Evolutionary conservation across 441 rosid genomes (phyloP), one percentile per base, ranked within the genome.

Genomic region (Hura crepitans): DNA sequence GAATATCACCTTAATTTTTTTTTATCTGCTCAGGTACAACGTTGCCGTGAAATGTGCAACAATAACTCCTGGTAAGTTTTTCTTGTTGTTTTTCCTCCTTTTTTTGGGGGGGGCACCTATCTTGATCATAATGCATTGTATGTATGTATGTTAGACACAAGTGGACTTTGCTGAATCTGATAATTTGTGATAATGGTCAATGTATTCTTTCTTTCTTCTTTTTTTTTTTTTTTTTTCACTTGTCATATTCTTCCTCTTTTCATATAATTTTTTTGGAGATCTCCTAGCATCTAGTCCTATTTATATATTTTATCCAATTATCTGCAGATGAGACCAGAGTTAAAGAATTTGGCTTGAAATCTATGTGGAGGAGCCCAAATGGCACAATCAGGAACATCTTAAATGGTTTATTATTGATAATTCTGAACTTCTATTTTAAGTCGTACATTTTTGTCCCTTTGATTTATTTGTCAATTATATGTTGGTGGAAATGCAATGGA

Each of bases 1-100:
- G 15, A 18, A 11, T 74, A 27, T 62, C 35, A 46, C 68, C 27
- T 30, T 46, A 30, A 56, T 2, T 23, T 12, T 9, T 65, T 69
- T 56, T 51, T 76, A n/a, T 49, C 55, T 37, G 42, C 81, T 63
- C 83, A 94, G 98, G 90, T 88, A 94, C 65, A 91, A 91, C 37
- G 97, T 89, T 81, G 98, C 97, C n/a, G 82, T 94, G 68, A 94
- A 94, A 85, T 94, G 98, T 76, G 98, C 98, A 57, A 94, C 97
- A 51, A 88, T 91, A 66, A 94, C 98, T 71, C 96, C 98, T 42
- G 98, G 98, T 94, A 69, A 69, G 88, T 75, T 65, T 69, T 70
- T 66, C 49, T 66, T 31, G n/a, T 71, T 65, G 67, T 65, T 67
- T 33, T 61, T 63, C 62, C 55, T 65, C 56, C 63, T 39, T 43